These are phyloP conservation scores for Iberis pinnata DNA, from an alignment of 345 rosid species.

Conservation along the genomic window DNA sequence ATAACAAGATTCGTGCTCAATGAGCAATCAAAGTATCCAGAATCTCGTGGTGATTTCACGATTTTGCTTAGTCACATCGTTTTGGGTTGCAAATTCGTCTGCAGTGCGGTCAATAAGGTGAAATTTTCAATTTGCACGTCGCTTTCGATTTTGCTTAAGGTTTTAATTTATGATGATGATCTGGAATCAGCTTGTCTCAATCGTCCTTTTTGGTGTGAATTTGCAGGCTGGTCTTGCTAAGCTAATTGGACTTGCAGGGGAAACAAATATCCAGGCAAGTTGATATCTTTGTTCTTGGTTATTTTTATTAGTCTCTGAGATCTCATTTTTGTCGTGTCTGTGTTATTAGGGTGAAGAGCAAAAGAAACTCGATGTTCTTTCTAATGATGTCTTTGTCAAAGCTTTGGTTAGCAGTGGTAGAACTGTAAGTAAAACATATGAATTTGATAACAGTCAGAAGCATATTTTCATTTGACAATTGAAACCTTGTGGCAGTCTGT, in stretches of 20 bases:
- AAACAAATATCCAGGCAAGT: constrained; percentile 86
- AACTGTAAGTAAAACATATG: constrained; percentile 71
- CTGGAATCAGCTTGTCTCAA: not conserved
- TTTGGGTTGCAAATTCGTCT: constrained; percentile 97
- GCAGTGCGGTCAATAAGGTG: constrained; percentile 93
- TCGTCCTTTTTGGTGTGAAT: constrained; percentile 8
- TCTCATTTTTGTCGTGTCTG: constrained; percentile 10
- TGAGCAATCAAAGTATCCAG: constrained; percentile 85
- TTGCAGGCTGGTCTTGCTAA: constrained; percentile 95
- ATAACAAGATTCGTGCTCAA: constrained; percentile 79
- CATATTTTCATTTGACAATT: too few relatives aligned
- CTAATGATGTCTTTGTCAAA: constrained; percentile 87
- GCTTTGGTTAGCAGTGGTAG: constrained; percentile 95
- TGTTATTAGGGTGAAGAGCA: constrained; percentile 80
- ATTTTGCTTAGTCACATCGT: constrained; percentile 91
- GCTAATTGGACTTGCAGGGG: constrained; percentile 92
- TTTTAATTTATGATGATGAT: constrained; percentile 1
- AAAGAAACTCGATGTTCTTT: constrained; percentile 93
- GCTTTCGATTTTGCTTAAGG: constrained; percentile 15
- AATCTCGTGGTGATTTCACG: constrained; percentile 94
- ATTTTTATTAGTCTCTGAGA: constrained; percentile 1
- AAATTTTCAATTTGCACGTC: constrained; percentile 1
- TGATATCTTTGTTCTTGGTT: not conserved
- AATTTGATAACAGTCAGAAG: too few relatives aligned
- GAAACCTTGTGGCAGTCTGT: constrained; percentile 48